These are phyloP conservation scores for Anisodus tanguticus DNA, from an alignment of 257 asterid species.

Conservation along the genomic window DNA sequence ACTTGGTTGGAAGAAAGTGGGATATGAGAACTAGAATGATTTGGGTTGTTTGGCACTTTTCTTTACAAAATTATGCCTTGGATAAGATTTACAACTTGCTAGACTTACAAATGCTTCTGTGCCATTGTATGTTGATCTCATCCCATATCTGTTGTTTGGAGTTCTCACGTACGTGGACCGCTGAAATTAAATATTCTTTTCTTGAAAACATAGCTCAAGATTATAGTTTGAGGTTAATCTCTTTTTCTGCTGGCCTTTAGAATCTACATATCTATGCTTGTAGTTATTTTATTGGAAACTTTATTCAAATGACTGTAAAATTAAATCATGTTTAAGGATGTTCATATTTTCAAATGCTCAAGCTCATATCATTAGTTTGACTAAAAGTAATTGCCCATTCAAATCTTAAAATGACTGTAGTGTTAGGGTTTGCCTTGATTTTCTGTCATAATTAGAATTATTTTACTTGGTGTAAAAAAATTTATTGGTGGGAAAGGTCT, in stretches of 20 bases:
- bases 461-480: no score
- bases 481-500: no score
- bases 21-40: background rate
- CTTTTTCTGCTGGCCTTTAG: background rate
- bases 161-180: conserved; percentile 15
- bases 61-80: background rate
- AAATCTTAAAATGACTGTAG: background rate
- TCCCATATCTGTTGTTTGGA: background rate
- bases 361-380: background rate
- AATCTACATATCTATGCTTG: background rate
- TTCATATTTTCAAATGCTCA: background rate
- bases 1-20: conserved; percentile 3
- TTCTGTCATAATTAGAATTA: no score
- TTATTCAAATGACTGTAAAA: background rate
- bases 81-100: background rate
- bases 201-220: background rate
- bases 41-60: background rate
- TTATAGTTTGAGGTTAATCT: background rate
- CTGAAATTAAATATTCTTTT: conserved; percentile 1
- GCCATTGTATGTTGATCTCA: background rate
- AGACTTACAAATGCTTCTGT: background rate
- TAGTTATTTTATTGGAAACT: background rate
- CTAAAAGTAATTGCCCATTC: background rate
- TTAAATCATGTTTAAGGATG: background rate
- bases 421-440: no score